Conservation (phyloP, 2,329 filamentous ascomycete genomes). For the Aspergillus sp. region DNA sequence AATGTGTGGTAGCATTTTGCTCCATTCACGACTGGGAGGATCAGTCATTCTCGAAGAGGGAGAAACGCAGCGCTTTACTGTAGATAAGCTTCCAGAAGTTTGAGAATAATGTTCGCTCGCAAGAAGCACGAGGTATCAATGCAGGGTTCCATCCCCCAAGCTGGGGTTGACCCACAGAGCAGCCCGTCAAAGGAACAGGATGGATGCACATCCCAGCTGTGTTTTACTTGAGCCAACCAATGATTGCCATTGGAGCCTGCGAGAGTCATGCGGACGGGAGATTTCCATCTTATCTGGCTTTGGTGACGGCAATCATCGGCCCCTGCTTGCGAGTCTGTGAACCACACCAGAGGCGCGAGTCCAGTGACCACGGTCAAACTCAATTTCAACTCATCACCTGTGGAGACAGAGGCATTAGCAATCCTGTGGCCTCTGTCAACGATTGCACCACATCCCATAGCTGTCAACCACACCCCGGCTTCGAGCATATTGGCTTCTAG, state of each 20-base stretch:
- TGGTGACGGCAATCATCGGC: background rate
- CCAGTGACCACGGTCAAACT: background rate
- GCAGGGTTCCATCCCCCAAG: constrained; percentile 2
- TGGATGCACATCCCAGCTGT: background rate
- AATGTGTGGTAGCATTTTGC: background rate
- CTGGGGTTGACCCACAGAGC: background rate
- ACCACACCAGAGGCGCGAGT: background rate
- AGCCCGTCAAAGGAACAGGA: background rate
- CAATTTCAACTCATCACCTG: background rate
- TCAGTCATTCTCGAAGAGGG: background rate
- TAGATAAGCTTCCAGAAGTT: constrained; percentile 2
- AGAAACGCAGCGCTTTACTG: background rate
- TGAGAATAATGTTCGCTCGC: background rate
- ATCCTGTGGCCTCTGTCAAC: no score
- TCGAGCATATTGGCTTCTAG: no score
- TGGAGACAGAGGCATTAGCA: background rate
- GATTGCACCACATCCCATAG: background rate
- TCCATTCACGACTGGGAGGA: background rate
- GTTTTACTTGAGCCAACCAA: background rate
- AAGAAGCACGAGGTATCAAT: constrained; percentile 5
- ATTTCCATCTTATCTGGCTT: background rate
- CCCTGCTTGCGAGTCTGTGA: background rate
- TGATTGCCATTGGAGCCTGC: background rate
- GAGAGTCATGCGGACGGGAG: background rate
- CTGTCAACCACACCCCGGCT: background rate